Evolutionary conservation across 2,329 filamentous ascomycete species (phyloP), one percentile per base, ranked within the genome.

Genomic region (Aotearoamyces nothofagi): DNA sequence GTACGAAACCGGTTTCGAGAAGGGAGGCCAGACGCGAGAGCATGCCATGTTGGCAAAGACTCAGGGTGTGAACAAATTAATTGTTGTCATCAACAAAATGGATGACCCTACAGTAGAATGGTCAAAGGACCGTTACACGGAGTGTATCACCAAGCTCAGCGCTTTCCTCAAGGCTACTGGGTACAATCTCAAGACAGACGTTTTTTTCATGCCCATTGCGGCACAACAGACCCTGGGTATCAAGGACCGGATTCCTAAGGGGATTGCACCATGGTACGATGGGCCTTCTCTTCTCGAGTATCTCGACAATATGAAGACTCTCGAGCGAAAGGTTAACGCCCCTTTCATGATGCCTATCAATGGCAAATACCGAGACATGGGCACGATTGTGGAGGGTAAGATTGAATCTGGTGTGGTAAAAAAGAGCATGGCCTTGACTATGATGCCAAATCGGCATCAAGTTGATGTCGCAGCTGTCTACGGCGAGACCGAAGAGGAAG

Each of bases 311-410:
- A 94, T 96, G 82, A 74, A 78, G 46, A 74, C 87, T 9, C 69
- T 94, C 22, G 87, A 98, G 54, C 82, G 90, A 45, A 98, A 96
- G 63, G 58, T 94, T 45, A 93, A 93, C 45, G 90, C 90, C 2
- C 87, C 90, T 7, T 96, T 98, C 66, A 96, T 98, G 90, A 94
- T 98, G 86, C 81, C 90, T 6, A 68, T 98, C 39, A 81, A 80
- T 39, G 83, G 82, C 56, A 98, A 98, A 60, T 98, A 96, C 63
- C 73, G 80, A 45, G 92, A 98, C 52, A 78, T 98, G 67, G 90
- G 90, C 45, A 98, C 90, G 37, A 84, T 98, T 69, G 71, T 94
- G 23, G 92, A 98, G 60, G 90, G 90, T 41, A 93, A 94, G 66
- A 80, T 98, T 40, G 90, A 98, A 56, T 80, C 86, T 11, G 87